Evolutionary conservation across 805 yeast genomes (phyloP), one percentile per base, ranked within the genome.

Genomic region (Metschnikowia kunwiensis): DNA sequence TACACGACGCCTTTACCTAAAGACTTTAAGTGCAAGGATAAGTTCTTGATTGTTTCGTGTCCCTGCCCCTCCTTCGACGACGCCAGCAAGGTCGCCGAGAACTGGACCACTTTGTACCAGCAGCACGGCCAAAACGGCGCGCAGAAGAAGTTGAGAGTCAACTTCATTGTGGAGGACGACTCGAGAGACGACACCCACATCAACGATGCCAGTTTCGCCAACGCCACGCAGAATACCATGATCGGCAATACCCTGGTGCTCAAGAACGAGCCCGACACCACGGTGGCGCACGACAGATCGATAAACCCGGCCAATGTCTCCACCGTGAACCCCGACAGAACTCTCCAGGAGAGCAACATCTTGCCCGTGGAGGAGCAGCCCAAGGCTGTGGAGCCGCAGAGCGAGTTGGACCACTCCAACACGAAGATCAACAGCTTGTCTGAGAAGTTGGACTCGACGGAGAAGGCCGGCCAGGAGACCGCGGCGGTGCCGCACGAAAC

Each of bases 41-140:
- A 93, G 68, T 93, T 93, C 61, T 77, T 91, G 54, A 80, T 93
- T 42, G 89, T 89, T 50, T 78, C 94, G 18, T 73, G 88, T 47
- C 94, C 96, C 31, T 77, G 87, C 43, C 79, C 83, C 12, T 75
- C 71, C 38, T 60, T 76, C 43, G 74, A 74, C 43, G 79, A 77
- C 34, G 67, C 74, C 27, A 54, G 73, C 18, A 69, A 60, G 50
- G 82, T 86, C 33, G 75, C 86, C 32, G 82, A 80, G 32, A 63
- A 75, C 51, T 88, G 96, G 96, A 55, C 82, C n/a, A 66, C 73
- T 37, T 72, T 87, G 57, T 89, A 82, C 58, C 57, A 74, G 23
- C 73, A 72, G 57, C 70, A 68, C 60, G 75, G 78, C 56, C 58
- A 68, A 20, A 72, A 72, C 47, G 70, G 80, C 37, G 67, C 72